Conservation (phyloP, 768 basidiomycete genomes). For the Pleurotus salmoneostramineus region DNA sequence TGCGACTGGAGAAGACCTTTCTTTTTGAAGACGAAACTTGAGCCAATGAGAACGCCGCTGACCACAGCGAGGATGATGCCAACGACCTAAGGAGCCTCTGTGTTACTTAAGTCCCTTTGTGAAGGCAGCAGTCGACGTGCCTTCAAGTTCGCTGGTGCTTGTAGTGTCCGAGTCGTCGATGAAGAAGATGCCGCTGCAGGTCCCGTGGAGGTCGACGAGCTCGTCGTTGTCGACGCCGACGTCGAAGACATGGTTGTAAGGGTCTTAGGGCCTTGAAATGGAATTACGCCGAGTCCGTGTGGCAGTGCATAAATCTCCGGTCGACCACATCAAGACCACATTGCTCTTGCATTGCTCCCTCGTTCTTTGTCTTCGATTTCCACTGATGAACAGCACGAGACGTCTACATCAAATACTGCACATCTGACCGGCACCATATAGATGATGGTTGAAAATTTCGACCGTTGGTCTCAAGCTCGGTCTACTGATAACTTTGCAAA, state of each 20-base stretch:
- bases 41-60: conserved; percentile 88
- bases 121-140: conserved; percentile 20
- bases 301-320: too few relatives aligned
- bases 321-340: too few relatives aligned
- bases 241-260: conserved; percentile 23
- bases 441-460: too few relatives aligned
- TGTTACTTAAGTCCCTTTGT: background rate
- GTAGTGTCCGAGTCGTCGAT: conserved; percentile 27
- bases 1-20: conserved; percentile 82
- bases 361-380: too few relatives aligned
- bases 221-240: conserved; percentile 27
- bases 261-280: background rate
- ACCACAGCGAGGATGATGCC: conserved; percentile 72
- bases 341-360: too few relatives aligned
- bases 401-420: too few relatives aligned
- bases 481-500: too few relatives aligned
- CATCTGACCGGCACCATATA: too few relatives aligned
- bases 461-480: too few relatives aligned
- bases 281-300: too few relatives aligned
- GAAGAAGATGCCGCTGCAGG: conserved; percentile 36
- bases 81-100: conserved; percentile 43
- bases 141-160: conserved; percentile 47
- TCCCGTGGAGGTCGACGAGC: conserved; percentile 20
- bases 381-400: too few relatives aligned
- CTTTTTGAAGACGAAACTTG: conserved; percentile 97